A percentile compares a stretch with the other conserved stretches of the same genome.
Conservation (phyloP, 1,284 basidiomycete species). For the Laetiporus sulphureus region DNA sequence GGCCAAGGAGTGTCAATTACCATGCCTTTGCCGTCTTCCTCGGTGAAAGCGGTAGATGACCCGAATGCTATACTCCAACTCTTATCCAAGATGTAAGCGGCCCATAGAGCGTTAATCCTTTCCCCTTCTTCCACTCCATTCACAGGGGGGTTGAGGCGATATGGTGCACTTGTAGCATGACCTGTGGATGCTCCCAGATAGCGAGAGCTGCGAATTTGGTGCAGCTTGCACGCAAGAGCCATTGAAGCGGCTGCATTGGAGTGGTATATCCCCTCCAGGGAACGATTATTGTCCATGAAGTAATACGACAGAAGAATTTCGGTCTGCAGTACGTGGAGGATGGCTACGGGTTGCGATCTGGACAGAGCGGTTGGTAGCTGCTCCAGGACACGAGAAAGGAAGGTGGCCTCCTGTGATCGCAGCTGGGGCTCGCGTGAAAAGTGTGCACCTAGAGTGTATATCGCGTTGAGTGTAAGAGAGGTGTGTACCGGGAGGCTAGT, state of each 20-base stretch:
- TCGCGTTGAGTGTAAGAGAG: slow-evolving; percentile 19
- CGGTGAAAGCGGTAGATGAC: slow-evolving; percentile 28
- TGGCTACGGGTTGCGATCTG: slow-evolving; percentile 28
- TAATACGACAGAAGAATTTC: slow-evolving; percentile 40
- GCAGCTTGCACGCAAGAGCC: slow-evolving; percentile 31
- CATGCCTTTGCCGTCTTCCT: slow-evolving; percentile 22
- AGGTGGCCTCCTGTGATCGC: slow-evolving; percentile 18
- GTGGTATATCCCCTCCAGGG: slow-evolving; percentile 38
- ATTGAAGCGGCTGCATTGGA: slow-evolving; percentile 36
- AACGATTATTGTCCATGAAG: slow-evolving; percentile 33
- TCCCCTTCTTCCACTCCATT: slow-evolving; percentile 38
- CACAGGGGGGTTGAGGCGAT: slow-evolving; percentile 24
- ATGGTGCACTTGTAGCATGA: slow-evolving; percentile 11
- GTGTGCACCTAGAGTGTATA: slow-evolving; percentile 22
- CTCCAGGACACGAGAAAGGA: slow-evolving; percentile 26
- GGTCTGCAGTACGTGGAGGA: slow-evolving; percentile 38
- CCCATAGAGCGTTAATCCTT: slow-evolving; percentile 42
- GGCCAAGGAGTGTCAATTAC: slow-evolving; percentile 39
- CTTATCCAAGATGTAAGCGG: slow-evolving; percentile 34
- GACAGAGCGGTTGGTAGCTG: slow-evolving; percentile 25
- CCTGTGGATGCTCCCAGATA: slow-evolving; percentile 5
- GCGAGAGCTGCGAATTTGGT: slow-evolving; percentile 27
- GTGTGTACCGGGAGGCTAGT: slow-evolving; percentile 18
- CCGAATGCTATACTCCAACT: slow-evolving; percentile 33
- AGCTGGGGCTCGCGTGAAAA: slow-evolving; percentile 17